Evolutionary conservation across 2,329 filamentous ascomycete genomes (phyloP).

Genomic region (Venturia nashicola): DNA sequence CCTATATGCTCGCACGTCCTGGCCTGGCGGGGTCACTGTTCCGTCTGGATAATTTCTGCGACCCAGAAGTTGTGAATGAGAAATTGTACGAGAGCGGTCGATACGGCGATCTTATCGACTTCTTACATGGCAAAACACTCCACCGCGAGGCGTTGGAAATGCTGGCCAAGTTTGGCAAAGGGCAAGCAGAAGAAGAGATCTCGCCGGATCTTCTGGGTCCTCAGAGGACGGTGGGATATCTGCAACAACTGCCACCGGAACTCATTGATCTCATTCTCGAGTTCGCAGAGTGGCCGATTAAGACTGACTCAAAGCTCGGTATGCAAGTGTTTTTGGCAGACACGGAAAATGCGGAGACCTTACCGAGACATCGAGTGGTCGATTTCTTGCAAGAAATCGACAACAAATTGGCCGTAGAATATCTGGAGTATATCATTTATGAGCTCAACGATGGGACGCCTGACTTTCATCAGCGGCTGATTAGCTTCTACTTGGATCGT

Average conservation of each 20-base stretch:
- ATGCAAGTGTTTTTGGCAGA: slow-evolving; percentile 93
- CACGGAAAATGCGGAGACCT: slow-evolving; percentile 83
- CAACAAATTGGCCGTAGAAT: slow-evolving; percentile 58
- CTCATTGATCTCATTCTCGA: slow-evolving; percentile 85
- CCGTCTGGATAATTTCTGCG: slow-evolving; percentile 92
- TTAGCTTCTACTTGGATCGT: slow-evolving; percentile 55
- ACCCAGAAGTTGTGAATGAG: slow-evolving; percentile 89
- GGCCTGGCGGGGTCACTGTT: slow-evolving; percentile 80
- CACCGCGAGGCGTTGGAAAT: slow-evolving; percentile 78
- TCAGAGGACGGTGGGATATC: slow-evolving; percentile 70
- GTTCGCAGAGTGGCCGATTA: slow-evolving; percentile 79
- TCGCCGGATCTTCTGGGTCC: slow-evolving; percentile 59
- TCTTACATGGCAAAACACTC: slow-evolving; percentile 88
- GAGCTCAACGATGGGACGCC: slow-evolving; percentile 77
- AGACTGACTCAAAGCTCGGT: slow-evolving; percentile 56
- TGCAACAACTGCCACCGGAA: slow-evolving; percentile 79
- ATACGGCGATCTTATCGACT: slow-evolving; percentile 93
- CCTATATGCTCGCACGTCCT: slow-evolving; percentile 87
- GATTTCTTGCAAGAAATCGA: slow-evolving; percentile 62
- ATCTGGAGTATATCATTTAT: slow-evolving; percentile 81
- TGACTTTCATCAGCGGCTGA: slow-evolving; percentile 75
- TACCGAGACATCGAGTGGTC: slow-evolving; percentile 67
- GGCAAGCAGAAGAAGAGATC: slow-evolving; percentile 36
- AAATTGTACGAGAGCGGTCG: slow-evolving; percentile 77
- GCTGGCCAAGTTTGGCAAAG: slow-evolving; percentile 64